Conservation (phyloP, 345 rosid species). For the Lenwebbia sp. region DNA sequence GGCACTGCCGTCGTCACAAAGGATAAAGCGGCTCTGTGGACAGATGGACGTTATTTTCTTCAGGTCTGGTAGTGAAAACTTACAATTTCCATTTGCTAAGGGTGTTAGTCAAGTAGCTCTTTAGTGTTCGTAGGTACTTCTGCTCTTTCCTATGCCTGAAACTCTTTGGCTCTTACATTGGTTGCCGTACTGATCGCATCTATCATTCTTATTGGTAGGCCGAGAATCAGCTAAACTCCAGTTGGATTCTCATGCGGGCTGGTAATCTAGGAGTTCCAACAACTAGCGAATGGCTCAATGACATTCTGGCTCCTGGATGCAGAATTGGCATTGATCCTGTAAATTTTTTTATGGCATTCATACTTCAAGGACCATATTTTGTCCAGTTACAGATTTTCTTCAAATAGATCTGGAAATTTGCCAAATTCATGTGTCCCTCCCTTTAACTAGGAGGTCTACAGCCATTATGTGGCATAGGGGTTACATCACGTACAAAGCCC, state of each 20-base stretch:
- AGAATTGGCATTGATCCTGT: conserved; percentile 96
- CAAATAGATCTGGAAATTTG: not conserved
- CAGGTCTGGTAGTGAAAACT: conserved; percentile 42
- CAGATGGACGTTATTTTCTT: conserved; percentile 96
- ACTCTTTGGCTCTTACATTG: not conserved
- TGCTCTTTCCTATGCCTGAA: not conserved
- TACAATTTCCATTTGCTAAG: not conserved
- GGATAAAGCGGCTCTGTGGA: conserved; percentile 94
- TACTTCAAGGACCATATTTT: not conserved
- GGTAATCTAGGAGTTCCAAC: conserved; percentile 87
- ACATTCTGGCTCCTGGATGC: conserved; percentile 74
- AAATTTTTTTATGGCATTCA: conserved; percentile 30
- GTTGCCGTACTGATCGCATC: not conserved
- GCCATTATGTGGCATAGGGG: not conserved
- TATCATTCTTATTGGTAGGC: conserved; percentile 35
- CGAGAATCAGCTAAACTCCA: conserved; percentile 66
- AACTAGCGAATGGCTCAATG: conserved; percentile 82
- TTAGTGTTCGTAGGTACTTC: not conserved
- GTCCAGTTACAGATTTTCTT: not conserved
- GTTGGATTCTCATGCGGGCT: conserved; percentile 94
- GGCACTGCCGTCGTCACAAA: conserved; percentile 85
- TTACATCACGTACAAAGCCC: not conserved
- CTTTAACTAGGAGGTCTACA: not conserved
- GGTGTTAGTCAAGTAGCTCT: not conserved
- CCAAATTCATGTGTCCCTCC: not conserved